Evolutionary conservation across 305 asterid species (phyloP).

Genomic region (Plantago lanceolata): DNA sequence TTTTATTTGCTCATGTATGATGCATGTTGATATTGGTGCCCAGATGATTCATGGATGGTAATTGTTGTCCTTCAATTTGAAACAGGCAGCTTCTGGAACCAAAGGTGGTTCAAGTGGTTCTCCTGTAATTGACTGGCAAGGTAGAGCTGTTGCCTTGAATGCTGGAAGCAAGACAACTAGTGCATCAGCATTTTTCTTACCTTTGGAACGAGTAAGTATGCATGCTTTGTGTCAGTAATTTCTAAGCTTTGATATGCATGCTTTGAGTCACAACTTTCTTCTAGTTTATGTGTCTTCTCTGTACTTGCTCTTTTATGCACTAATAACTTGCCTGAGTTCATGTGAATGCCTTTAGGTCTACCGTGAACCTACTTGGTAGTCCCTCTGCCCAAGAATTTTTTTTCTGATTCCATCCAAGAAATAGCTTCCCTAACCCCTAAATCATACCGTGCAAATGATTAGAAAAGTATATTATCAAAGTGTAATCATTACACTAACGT

Average conservation of each 20-base stretch:
- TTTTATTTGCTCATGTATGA: conserved; percentile 18
- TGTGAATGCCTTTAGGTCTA: neutral
- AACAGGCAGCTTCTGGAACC: conserved; percentile 98
- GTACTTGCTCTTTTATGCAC: conserved; percentile 14
- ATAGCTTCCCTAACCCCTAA: too few species aligned
- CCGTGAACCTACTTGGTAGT: neutral
- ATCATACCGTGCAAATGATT: too few species aligned
- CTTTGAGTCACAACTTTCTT: conserved; percentile 18
- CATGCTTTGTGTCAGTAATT: conserved; percentile 15
- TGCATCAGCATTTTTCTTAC: conserved; percentile 97
- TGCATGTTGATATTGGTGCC: conserved; percentile 16
- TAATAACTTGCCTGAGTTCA: neutral
- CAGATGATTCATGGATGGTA: conserved; percentile 3
- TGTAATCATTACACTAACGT: too few species aligned
- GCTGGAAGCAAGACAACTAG: conserved; percentile 98
- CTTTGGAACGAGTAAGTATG: conserved; percentile 84
- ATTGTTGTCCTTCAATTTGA: conserved; percentile 16
- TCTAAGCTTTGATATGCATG: conserved; percentile 23
- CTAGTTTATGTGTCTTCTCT: neutral
- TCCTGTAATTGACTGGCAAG: conserved; percentile 99
- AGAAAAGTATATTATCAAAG: too few species aligned
- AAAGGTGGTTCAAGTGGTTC: conserved; percentile 99
- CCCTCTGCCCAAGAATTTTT: too few species aligned
- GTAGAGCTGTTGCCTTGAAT: conserved; percentile 98
- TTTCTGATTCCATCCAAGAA: too few species aligned